Base-by-base conservation (phyloP, 352 stramenopile genomes). In the Hyaloperonospora brassicae region DNA sequence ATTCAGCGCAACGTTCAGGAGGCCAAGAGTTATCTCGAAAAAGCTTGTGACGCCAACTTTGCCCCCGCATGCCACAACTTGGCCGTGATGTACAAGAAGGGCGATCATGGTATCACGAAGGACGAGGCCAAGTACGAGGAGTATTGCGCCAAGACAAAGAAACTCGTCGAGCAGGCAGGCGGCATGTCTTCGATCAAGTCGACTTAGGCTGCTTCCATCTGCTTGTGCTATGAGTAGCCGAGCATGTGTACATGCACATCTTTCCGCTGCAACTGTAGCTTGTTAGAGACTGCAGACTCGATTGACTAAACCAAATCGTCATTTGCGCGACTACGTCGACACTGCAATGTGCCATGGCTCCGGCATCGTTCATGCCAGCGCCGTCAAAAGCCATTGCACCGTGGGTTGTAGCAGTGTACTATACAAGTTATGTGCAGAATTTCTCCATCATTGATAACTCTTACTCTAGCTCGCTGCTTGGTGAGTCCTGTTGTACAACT, bases 61-160 rank as follows among this genome's bases (percentile, higher is more conserved):
- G 84, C 82, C 12, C 84, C 84, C 47, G 84, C 84, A 35, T 95
- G 84, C 64, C 83, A 95, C 62, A 95, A 95, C 50, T 61, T 95
- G 34, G 84, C 84, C 3, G 84, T 95, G 35, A 90, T 93, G 82
- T 93, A 79, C 77, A 93, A 92, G 64, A 90, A 87, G 35, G 84
- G 84, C 31, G 84, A 95, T 59, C 66, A 58, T n/a, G 74, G 73
- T 35, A 72, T 92, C 25, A 58, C 73, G 12, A 66, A 87, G 64
- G 70, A 87, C 50, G 69, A 88, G 36, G 52, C 59, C 22, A 76
- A 76, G 47, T 90, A 87, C 51, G 54, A 92, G 13, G 63, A 88
- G 52, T 93, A 89, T 61, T 73, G 76, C 52, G 59, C 72, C 21
- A 88, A 88, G 62, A 93, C 84, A 30, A 73, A 83, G 40, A 61